These are phyloP conservation scores for Boletus bicolor DNA, from an alignment of 768 basidiomycete species.

Conservation along the genomic window DNA sequence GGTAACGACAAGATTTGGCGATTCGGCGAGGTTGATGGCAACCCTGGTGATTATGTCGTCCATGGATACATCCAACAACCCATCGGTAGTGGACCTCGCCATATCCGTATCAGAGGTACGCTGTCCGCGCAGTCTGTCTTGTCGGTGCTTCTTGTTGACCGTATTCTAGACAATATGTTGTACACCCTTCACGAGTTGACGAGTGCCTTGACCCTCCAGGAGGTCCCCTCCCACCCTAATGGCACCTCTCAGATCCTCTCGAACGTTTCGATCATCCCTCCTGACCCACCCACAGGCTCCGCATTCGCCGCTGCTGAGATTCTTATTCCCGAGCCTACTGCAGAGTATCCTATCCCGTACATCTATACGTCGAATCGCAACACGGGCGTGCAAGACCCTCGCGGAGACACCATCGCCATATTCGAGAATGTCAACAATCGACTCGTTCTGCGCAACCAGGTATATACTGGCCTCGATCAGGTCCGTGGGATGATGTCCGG, in stretches of 20 bases:
- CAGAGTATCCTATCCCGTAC: constrained; percentile 35
- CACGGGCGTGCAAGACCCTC: constrained; percentile 46
- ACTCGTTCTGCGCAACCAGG: constrained; percentile 46
- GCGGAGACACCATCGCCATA: constrained; percentile 63
- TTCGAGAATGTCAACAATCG: constrained; percentile 42
- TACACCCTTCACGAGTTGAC: constrained; percentile 55
- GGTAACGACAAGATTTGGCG: neutral
- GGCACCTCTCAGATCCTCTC: constrained; percentile 23
- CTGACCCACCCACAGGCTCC: constrained; percentile 36
- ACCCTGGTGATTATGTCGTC: too few relatives aligned
- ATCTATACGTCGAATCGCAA: constrained; percentile 72
- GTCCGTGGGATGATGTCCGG: constrained; percentile 3
- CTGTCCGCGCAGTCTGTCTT: too few relatives aligned
- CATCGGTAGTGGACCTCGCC: too few relatives aligned
- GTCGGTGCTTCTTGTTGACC: too few relatives aligned
- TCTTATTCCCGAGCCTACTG: neutral
- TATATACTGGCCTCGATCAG: constrained; percentile 62
- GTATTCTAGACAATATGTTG: constrained; percentile 17
- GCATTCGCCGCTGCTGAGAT: constrained; percentile 58
- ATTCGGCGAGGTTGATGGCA: too few relatives aligned
- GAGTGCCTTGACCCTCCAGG: constrained; percentile 56
- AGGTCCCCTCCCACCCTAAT: constrained; percentile 43
- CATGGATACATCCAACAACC: too few relatives aligned
- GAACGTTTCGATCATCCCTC: constrained; percentile 47
- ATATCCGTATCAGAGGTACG: too few relatives aligned